phyloP scores from a whole-genome alignment of 306 rosid species.

The Citrullus mucosospermus region DNA sequence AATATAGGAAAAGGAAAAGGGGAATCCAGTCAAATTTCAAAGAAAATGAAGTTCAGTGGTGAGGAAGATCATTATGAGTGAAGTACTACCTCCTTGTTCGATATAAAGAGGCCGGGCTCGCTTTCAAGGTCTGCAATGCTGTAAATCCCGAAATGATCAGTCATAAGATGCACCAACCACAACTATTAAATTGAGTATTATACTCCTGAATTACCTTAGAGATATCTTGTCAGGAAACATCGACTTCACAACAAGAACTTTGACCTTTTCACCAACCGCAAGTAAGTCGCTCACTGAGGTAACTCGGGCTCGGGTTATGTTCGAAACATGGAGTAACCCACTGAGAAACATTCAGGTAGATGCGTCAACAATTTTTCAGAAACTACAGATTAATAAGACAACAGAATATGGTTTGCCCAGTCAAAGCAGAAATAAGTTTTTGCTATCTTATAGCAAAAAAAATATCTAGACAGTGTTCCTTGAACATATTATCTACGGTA shows the following conservation, averaged over 20 bases:
- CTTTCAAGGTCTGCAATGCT: constrained; percentile 92
- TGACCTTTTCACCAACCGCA: constrained; percentile 56
- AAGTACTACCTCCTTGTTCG: constrained; percentile 68
- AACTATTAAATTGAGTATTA: constrained; percentile 1
- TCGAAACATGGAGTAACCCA: constrained; percentile 90
- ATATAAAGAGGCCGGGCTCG: constrained; percentile 71
- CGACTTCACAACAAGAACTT: constrained; percentile 79
- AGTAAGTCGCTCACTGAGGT: constrained; percentile 64
- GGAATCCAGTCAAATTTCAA: background rate
- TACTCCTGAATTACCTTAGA: constrained; percentile 44
- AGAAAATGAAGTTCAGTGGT: background rate
- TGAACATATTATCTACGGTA: background rate
- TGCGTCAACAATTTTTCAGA: background rate
- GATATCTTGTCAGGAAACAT: constrained; percentile 78
- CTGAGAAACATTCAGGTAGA: constrained; percentile 34
- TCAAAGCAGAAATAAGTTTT: background rate
- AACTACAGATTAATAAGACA: background rate
- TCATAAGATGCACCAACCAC: background rate
- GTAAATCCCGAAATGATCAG: constrained; percentile 20
- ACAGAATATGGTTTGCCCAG: background rate
- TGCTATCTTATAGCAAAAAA: background rate
- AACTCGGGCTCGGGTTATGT: constrained; percentile 50
- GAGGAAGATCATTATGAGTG: constrained; percentile 9
- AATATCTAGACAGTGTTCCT: background rate
- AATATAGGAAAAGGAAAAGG: background rate